Conservation (phyloP, 2,329 filamentous ascomycete species). For the Tolypocladium album region DNA sequence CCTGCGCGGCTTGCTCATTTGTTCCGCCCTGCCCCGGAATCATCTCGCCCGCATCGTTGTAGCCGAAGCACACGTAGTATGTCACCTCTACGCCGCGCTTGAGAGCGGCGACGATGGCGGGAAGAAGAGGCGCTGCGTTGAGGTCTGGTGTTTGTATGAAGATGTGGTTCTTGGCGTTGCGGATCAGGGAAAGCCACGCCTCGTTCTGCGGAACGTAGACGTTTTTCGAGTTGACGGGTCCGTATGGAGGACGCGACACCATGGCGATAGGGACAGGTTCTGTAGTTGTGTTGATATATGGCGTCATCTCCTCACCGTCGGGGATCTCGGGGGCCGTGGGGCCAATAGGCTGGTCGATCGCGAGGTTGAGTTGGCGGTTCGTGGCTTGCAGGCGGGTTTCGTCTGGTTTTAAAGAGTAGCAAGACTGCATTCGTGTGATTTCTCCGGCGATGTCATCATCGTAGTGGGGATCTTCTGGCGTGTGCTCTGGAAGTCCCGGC, state of each 20-base stretch:
- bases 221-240: conserved; percentile 48
- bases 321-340: conserved; percentile 43
- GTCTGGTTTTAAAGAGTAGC: conserved; percentile 34
- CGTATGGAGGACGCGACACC: conserved; percentile 59
- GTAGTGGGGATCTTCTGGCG: conserved; percentile 49
- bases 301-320: conserved; percentile 49
- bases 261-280: conserved; percentile 60
- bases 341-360: conserved; percentile 37
- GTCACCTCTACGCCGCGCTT: conserved; percentile 56
- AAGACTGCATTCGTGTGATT: conserved; percentile 48
- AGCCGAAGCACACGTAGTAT: conserved; percentile 66
- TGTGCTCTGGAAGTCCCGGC: conserved; percentile 39
- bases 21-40: conserved; percentile 66
- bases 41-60: conserved; percentile 69
- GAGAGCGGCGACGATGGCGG: conserved; percentile 53
- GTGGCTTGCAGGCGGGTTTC: conserved; percentile 49
- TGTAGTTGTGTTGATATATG: conserved; percentile 40
- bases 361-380: conserved; percentile 56
- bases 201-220: conserved; percentile 63
- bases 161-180: conserved; percentile 51
- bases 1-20: conserved; percentile 59
- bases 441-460: conserved; percentile 51
- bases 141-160: conserved; percentile 73
- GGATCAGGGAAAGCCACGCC: conserved; percentile 59
- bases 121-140: conserved; percentile 58